Evolutionary conservation across 768 basidiomycete genomes (phyloP), one percentile per base, ranked within the genome.

Genomic region (Boletus subcaerulescens): DNA sequence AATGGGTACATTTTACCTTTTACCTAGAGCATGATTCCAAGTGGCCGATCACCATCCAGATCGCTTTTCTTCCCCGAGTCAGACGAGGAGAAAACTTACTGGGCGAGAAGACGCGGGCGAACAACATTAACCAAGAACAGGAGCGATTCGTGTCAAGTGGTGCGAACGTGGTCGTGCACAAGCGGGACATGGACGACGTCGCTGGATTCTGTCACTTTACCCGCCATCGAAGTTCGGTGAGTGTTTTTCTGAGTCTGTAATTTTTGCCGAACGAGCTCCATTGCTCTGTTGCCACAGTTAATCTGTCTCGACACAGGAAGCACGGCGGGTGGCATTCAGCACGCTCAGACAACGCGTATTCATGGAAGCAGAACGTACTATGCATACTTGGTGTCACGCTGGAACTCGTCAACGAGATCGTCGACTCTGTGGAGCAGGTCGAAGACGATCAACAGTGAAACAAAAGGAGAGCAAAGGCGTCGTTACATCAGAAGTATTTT

Each of bases 201-300:
- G 86, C 77, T 98, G 40, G 94, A 97, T 65, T 93, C 93, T 3
- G 96, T 99, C 31, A 87, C 98, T 48, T 74, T 98, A 29, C 97
- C 97, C 22, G 94, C 94, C n/a, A 87, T 98, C 63, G 91, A n/a
- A n/a, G n/a, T n/a, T n/a, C n/a, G n/a, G 96, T 98, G 61, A 71
- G 88, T 75, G 4, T 1, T 22, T 46, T 50, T 14, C 18, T 24
- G 24, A 24, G 24, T 24, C 24, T 24, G 24, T 24, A 4, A 24
- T 24, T 24, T 24, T 24, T 24, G 24, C 24, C 24, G 24, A 24
- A 24, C 4, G 24, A 24, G n/a, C n/a, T n/a, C n/a, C 24, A 3
- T 24, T 24, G 24, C 24, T 24, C 60, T 58, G 17, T 51, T 39
- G 3, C 13, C 3, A 18, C 63, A 98, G 95, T 76, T 99, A 32